Evolutionary conservation across 495 filamentous ascomycete species (phyloP).

Genomic region (Elaphomyces granulatus): DNA sequence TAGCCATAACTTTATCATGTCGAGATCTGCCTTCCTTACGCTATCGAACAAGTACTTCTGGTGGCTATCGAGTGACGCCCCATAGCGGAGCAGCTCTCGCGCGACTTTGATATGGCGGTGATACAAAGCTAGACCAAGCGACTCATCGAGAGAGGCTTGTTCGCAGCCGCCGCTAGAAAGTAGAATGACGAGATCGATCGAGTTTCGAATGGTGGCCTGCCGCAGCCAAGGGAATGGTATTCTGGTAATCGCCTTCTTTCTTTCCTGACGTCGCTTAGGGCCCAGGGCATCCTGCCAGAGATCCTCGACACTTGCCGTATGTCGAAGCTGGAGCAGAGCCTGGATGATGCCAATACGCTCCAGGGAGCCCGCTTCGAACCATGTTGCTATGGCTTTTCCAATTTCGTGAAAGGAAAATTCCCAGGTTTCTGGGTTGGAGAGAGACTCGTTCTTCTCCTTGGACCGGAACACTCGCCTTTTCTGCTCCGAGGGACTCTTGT

Average conservation of each 20-base stretch:
- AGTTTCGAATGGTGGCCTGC: not conserved
- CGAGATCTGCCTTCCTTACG: too few relatives aligned
- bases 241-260: not conserved
- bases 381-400: not conserved
- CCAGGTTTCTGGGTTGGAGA: not conserved
- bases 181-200: not conserved
- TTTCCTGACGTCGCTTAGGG: too few relatives aligned
- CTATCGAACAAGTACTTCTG: too few relatives aligned
- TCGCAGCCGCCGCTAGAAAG: not conserved
- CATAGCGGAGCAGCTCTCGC: not conserved
- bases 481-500: not conserved
- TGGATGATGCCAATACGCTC: not conserved
- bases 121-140: not conserved
- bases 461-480: conserved; percentile 1
- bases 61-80: too few relatives aligned
- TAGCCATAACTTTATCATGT: too few relatives aligned
- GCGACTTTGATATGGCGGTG: not conserved
- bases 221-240: not conserved
- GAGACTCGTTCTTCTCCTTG: conserved; percentile 1
- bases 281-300: not conserved
- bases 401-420: not conserved
- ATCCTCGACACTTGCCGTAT: not conserved
- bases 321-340: not conserved
- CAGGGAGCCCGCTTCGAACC: not conserved
- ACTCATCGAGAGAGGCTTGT: not conserved